Conservation (phyloP, 768 basidiomycete species). For the Serendipita sp. region DNA sequence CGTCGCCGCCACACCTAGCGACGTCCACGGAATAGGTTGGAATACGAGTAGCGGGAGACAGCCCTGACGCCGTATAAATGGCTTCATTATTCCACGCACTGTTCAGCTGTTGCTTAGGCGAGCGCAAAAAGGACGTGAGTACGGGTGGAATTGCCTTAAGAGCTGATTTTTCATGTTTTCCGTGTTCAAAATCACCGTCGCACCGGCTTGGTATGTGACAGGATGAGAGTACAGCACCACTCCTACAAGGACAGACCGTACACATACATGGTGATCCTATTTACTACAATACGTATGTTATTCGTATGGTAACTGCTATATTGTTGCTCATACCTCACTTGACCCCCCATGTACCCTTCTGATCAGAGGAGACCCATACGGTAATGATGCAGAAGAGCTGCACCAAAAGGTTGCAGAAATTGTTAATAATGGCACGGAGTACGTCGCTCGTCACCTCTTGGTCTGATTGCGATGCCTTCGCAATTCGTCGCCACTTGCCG, state of each 20-base stretch:
- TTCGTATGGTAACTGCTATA: background rate
- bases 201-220: too few relatives aligned
- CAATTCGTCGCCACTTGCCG: background rate
- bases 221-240: too few relatives aligned
- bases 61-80: background rate
- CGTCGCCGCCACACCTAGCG: too few relatives aligned
- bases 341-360: background rate
- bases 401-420: conserved; percentile 2
- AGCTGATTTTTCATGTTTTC: background rate
- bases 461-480: background rate
- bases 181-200: too few relatives aligned
- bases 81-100: background rate
- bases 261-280: too few relatives aligned
- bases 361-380: background rate
- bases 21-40: too few relatives aligned
- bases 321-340: background rate
- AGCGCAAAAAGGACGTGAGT: background rate
- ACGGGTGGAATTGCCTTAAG: background rate
- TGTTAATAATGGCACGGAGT: background rate
- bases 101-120: background rate
- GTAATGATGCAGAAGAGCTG: background rate
- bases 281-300: too few relatives aligned
- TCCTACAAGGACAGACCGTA: too few relatives aligned
- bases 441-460: background rate
- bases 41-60: too few relatives aligned